Evolutionary conservation across 441 rosid species (phyloP).

Genomic region (Arabidopsis lyrata): DNA sequence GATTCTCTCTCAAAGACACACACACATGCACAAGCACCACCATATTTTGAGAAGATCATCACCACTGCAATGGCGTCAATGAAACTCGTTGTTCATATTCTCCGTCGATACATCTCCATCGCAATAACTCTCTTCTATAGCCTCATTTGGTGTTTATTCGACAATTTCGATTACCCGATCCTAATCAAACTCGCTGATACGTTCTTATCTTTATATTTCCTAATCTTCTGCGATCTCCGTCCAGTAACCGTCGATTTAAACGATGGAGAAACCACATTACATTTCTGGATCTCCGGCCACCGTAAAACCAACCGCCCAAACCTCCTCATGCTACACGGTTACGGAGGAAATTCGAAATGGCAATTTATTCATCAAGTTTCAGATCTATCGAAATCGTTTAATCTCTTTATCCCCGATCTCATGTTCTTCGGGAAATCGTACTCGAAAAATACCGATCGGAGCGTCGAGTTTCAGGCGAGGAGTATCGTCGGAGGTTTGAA

Average conservation of each 20-base stretch:
- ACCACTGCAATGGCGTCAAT: conserved; percentile 41
- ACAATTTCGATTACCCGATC: conserved; percentile 39
- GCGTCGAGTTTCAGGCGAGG: conserved; percentile 58
- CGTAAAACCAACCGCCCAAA: conserved; percentile 47
- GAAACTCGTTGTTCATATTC: conserved; percentile 38
- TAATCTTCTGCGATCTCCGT: conserved; percentile 53
- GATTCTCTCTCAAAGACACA: background rate
- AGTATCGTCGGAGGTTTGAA: conserved; percentile 57
- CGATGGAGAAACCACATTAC: conserved; percentile 59
- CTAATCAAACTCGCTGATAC: conserved; percentile 50
- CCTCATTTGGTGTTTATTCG: conserved; percentile 33
- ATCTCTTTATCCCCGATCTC: conserved; percentile 64
- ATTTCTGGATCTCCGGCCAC: conserved; percentile 64
- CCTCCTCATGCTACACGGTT: conserved; percentile 70
- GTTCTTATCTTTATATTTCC: conserved; percentile 51
- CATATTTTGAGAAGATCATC: conserved; percentile 8
- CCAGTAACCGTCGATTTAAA: conserved; percentile 61
- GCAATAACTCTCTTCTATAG: conserved; percentile 34
- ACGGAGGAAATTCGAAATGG: conserved; percentile 69
- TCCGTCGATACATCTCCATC: conserved; percentile 49
- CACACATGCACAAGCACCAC: background rate
- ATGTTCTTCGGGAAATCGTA: conserved; percentile 65
- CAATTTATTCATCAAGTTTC: conserved; percentile 66
- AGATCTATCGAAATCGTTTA: conserved; percentile 58
- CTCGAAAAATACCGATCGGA: conserved; percentile 50